A percentile compares a stretch with the other conserved stretches of the same genome.
Evolutionary conservation across 2,329 filamentous ascomycete species (phyloP).

Genomic region (Apiospora kogelbergensis): DNA sequence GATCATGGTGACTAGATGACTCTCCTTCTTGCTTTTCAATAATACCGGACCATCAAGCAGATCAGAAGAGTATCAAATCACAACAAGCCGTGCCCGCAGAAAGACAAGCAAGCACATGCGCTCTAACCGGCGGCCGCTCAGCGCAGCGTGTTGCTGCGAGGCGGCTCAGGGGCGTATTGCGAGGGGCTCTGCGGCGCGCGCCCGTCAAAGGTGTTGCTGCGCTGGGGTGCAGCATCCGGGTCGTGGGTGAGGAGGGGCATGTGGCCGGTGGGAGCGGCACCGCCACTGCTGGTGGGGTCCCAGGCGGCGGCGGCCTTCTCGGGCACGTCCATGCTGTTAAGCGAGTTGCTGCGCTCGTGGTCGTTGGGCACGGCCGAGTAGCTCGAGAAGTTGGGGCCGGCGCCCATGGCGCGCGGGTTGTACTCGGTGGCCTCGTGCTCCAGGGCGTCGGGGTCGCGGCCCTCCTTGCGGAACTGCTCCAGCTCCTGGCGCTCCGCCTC

Average conservation of each 20-base stretch:
- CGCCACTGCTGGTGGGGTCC: conserved; percentile 21
- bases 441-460: conserved; percentile 49
- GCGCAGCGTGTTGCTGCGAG: conserved; percentile 28
- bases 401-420: conserved; percentile 33
- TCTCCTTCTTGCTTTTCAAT: not conserved
- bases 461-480: conserved; percentile 47
- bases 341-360: conserved; percentile 24
- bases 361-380: conserved; percentile 33
- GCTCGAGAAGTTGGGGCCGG: conserved; percentile 28
- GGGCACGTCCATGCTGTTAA: conserved; percentile 24
- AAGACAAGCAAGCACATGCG: not conserved
- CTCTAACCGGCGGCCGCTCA: not conserved
- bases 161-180: conserved; percentile 21
- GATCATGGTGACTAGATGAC: not conserved
- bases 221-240: conserved; percentile 7
- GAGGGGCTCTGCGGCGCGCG: conserved; percentile 22
- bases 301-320: conserved; percentile 24
- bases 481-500: conserved; percentile 52
- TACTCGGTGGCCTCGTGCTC: conserved; percentile 38
- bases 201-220: conserved; percentile 23
- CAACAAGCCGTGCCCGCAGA: not conserved
- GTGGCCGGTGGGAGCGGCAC: conserved; percentile 21
- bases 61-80: not conserved
- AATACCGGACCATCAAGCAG: not conserved
- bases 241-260: not conserved